phyloP scores from a whole-genome alignment of 176 grass and related monocot species.

The Dactylis glomerata region DNA sequence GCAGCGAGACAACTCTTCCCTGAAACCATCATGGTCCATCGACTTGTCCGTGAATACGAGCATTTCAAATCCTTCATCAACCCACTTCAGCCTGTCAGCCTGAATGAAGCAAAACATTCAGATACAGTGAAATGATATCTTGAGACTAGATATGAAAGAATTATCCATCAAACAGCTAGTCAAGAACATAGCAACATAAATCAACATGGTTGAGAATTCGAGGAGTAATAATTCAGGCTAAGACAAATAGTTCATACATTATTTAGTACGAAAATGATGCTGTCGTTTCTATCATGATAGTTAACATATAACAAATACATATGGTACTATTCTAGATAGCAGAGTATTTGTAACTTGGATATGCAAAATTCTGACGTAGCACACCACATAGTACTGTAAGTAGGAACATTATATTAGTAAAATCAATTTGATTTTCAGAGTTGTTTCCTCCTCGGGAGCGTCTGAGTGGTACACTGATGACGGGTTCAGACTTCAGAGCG shows the following conservation, averaged over 20 bases:
- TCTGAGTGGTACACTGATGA: background rate
- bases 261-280: background rate
- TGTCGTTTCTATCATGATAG: background rate
- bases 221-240: background rate
- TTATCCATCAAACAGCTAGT: background rate
- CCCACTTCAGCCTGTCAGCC: constrained; percentile 84
- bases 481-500: background rate
- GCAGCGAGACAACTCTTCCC: constrained; percentile 44
- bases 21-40: constrained; percentile 30
- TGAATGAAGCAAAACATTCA: constrained; percentile 29
- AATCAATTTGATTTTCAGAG: background rate
- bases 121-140: background rate
- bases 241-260: background rate
- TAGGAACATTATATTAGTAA: background rate
- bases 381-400: background rate
- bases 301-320: background rate
- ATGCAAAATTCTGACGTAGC: background rate
- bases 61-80: constrained; percentile 87
- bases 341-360: background rate
- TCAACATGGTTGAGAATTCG: background rate
- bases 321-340: no score
- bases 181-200: background rate
- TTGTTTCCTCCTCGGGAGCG: background rate
- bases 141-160: background rate
- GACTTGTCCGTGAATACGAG: constrained; percentile 63